Conservation (phyloP, 106 monocot genomes). For the Platanthera zijinensis region DNA sequence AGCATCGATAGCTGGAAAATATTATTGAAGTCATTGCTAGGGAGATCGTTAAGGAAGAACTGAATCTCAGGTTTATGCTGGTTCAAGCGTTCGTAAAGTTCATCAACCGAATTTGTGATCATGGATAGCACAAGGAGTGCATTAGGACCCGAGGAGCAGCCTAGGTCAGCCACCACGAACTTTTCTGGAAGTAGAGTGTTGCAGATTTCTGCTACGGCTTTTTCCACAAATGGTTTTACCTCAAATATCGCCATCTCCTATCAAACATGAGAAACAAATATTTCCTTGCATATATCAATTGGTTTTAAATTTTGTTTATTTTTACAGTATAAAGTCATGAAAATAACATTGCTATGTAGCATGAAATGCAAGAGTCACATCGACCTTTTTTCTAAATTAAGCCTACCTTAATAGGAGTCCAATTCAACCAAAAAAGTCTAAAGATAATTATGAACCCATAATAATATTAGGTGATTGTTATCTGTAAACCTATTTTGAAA, state of each 20-base stretch:
- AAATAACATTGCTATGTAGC: neutral
- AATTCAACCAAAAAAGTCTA: neutral
- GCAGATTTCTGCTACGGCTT: slow-evolving; percentile 12
- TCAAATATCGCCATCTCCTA: slow-evolving; percentile 7
- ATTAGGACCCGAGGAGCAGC: slow-evolving; percentile 57
- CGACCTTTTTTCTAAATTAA: neutral
- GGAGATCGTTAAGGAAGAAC: slow-evolving; percentile 37
- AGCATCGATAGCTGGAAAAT: slow-evolving; percentile 7
- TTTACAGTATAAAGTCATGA: neutral
- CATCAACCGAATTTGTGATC: slow-evolving; percentile 9
- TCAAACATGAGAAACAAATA: neutral
- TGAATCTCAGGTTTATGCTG: slow-evolving; percentile 7
- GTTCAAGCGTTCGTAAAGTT: neutral
- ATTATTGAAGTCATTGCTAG: slow-evolving; percentile 39
- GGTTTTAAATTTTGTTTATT: neutral
- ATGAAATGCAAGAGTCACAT: neutral
- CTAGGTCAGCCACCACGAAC: slow-evolving; percentile 32
- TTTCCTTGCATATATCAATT: neutral
- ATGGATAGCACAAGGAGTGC: slow-evolving; percentile 22
- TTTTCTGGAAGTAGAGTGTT: slow-evolving; percentile 1
- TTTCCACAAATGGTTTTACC: slow-evolving; percentile 16
- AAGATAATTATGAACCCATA: no score
- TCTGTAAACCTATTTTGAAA: no score
- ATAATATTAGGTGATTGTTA: no score
- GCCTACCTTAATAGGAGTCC: no score